Evolutionary conservation across 106 monocot species (phyloP).

Genomic region (Dioscorea alata): DNA sequence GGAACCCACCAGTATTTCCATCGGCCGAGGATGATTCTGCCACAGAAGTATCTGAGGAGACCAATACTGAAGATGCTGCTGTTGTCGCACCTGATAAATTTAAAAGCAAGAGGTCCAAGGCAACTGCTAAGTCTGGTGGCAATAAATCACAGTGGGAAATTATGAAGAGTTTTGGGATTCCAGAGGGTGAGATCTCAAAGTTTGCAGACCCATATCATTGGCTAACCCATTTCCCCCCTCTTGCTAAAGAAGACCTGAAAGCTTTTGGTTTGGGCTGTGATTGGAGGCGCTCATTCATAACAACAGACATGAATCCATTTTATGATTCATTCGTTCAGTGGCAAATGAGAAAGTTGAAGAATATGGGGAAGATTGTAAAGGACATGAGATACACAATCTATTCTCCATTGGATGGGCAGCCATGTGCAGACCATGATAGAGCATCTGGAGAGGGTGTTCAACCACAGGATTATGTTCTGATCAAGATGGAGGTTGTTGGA

Average conservation of each 20-base stretch:
- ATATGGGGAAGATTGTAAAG: conserved; percentile 75
- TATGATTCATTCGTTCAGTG: conserved; percentile 90
- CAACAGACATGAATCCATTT: conserved; percentile 84
- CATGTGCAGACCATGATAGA: conserved; percentile 92
- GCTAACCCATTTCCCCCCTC: conserved; percentile 78
- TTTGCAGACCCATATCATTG: conserved; percentile 76
- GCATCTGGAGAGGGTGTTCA: conserved; percentile 90
- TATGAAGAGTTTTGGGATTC: conserved; percentile 70
- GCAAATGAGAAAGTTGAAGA: conserved; percentile 79
- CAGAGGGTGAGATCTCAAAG: conserved; percentile 59
- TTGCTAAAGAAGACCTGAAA: conserved; percentile 83
- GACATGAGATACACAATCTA: conserved; percentile 77
- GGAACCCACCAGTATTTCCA: conserved; percentile 76
- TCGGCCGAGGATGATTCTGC: conserved; percentile 35
- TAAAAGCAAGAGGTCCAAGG: conserved; percentile 86
- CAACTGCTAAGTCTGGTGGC: conserved; percentile 66
- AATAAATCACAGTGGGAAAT: conserved; percentile 93
- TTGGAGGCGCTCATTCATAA: conserved; percentile 88
- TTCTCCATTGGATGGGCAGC: conserved; percentile 89
- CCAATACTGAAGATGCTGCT: conserved; percentile 21
- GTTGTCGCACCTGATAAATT: conserved; percentile 63
- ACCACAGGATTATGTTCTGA: conserved; percentile 82
- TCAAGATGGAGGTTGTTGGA: conserved; percentile 82
- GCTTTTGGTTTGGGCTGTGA: conserved; percentile 87
- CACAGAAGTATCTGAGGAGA: conserved; percentile 12